Base-by-base conservation (phyloP, 805 yeast genomes). In the Saccharomyces mikatae region DNA sequence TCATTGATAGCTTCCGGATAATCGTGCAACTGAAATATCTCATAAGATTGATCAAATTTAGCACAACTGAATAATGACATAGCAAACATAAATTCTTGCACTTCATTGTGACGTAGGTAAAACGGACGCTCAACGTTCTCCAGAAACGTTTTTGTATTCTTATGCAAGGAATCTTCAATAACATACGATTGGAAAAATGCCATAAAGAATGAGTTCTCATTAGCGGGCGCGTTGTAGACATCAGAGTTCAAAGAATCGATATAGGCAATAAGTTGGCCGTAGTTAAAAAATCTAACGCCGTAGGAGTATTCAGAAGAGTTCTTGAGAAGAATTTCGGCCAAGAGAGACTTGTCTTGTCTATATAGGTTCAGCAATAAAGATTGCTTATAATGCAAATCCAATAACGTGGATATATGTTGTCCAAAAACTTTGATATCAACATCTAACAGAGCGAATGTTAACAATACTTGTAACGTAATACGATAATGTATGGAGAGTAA, bases 391-490 rank as follows among this genome's bases (percentile, higher is more conserved):
- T 65, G 63, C 13, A 68, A 41, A 8, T 60, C 58, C 44, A 69
- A 52, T 27, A 69, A 53, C 2, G 47, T 50, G 9, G 56, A 52
- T 6, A 69, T 27, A 49, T 66, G 67, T 2, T 54, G 52, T 36
- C 53, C 58, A 52, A 69, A 60, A 3, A 56, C 24, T 17, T 68
- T 60, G 30, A 66, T 66, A 48, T 73, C 73, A 53, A 75, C 68
- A 52, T 75, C 75, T 54, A 75, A 59, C 13, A 74, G 69, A 10
- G 73, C 63, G 31, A 75, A 64, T 11, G 72, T 56, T 41, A 74
- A 55, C 41, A 74, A 54, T 6, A 74, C 52, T 41, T 74, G 68
- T 51, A 70, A 61, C 29, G 71, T 58, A 27, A 73, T 61, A 5
- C 67, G 63, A 47, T 63, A 63, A 52, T 70, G 70, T 26, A 67